Evolutionary conservation across 352 stramenopile species (phyloP).

Genomic region (Phytopythium litorale): DNA sequence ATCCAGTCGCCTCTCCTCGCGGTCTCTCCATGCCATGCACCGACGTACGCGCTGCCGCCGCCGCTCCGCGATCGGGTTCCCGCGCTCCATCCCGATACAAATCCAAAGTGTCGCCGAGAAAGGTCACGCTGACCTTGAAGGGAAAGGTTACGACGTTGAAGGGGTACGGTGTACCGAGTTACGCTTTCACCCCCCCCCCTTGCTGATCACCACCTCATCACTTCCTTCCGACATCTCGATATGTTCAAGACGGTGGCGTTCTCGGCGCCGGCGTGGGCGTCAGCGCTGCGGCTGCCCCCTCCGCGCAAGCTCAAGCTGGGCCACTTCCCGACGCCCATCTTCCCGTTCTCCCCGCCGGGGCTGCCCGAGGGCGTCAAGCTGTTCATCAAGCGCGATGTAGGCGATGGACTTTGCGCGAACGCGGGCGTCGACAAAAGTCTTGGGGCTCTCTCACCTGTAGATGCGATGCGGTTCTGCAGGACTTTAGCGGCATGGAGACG

Average conservation of each 20-base stretch:
- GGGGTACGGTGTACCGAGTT: too few species aligned
- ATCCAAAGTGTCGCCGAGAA: not conserved
- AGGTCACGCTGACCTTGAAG: not conserved
- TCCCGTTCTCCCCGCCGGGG: constrained; percentile 65
- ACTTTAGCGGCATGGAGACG: constrained; percentile 89
- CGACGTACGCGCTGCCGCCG: constrained; percentile 29
- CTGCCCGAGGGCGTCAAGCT: constrained; percentile 65
- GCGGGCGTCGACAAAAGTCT: too few species aligned
- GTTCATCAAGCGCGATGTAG: constrained; percentile 83
- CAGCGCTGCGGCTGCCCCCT: constrained; percentile 39
- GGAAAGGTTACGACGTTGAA: too few species aligned
- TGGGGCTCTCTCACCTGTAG: not conserved
- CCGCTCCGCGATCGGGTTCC: constrained; percentile 36
- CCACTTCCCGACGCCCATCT: constrained; percentile 81
- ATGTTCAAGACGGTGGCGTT: constrained; percentile 73
- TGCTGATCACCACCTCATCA: not conserved
- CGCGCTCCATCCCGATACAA: constrained; percentile 4
- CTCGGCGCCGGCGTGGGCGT: constrained; percentile 52
- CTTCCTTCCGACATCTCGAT: not conserved
- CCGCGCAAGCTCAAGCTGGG: constrained; percentile 50
- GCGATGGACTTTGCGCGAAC: not conserved
- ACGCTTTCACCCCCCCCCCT: not conserved
- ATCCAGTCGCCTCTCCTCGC: not conserved
- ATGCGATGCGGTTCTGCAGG: constrained; percentile 16
- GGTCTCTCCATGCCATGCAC: not conserved